These are phyloP conservation scores for Euphorbia tirucalli DNA, from an alignment of 345 rosid genomes.

Conservation along the genomic window DNA sequence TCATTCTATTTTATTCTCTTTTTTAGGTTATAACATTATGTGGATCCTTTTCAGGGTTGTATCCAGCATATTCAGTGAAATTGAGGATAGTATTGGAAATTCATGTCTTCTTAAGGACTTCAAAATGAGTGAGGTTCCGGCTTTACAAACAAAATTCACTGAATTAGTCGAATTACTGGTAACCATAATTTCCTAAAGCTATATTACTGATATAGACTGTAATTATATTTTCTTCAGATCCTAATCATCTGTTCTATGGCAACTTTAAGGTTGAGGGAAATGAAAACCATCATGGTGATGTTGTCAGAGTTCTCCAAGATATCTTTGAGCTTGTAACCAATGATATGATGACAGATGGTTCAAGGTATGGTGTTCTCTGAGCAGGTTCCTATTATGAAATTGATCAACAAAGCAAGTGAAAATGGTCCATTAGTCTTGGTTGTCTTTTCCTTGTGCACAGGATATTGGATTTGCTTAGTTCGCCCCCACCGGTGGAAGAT, in stretches of 20 bases:
- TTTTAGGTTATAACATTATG: constrained; percentile 17
- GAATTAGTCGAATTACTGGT: constrained; percentile 83
- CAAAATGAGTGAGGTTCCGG: constrained; percentile 68
- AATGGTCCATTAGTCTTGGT: constrained; percentile 6
- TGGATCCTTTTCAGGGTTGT: constrained; percentile 48
- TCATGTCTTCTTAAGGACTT: constrained; percentile 68
- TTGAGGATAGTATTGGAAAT: constrained; percentile 66
- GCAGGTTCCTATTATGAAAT: constrained; percentile 9
- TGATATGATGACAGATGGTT: constrained; percentile 76
- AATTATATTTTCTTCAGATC: background rate
- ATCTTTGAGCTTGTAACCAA: constrained; percentile 80
- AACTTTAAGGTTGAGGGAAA: constrained; percentile 56
- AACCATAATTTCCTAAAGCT: constrained; percentile 28
- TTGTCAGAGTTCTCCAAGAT: constrained; percentile 86
- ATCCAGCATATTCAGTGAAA: constrained; percentile 53
- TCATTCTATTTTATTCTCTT: constrained; percentile 8
- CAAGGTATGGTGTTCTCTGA: constrained; percentile 49
- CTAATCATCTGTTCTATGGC: constrained; percentile 16
- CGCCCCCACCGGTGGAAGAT: constrained; percentile 34
- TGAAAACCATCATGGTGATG: constrained; percentile 46
- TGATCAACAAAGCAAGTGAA: background rate
- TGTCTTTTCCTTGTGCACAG: constrained; percentile 34
- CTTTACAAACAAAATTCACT: constrained; percentile 57
- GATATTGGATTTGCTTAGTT: constrained; percentile 41
- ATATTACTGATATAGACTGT: constrained; percentile 5